Percentiles rank a stretch among this genome's conserved stretches.
phyloP scores from a whole-genome alignment of 2,329 filamentous ascomycete species.

The Arthrinium phaeospermum region DNA sequence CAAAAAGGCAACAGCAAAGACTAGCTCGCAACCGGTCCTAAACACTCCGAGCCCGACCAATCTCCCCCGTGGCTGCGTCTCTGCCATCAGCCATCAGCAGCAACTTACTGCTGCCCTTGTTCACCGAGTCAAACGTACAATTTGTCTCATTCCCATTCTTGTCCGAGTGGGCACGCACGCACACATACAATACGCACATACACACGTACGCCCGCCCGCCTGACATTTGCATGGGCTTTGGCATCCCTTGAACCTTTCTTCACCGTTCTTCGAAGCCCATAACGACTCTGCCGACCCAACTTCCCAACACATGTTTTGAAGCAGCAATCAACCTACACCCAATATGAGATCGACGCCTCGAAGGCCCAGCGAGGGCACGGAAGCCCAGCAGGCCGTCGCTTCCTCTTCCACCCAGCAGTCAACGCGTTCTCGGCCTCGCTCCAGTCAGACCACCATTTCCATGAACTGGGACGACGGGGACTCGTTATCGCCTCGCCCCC shows the following conservation, averaged over 20 bases:
- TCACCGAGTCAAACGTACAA: constrained; percentile 15
- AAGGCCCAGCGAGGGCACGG: constrained; percentile 4
- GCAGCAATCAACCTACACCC: constrained; percentile 2
- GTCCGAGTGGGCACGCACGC: constrained; percentile 1
- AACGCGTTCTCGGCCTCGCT: constrained; percentile 40
- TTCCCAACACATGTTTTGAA: constrained; percentile 18
- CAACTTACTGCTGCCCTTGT: not conserved
- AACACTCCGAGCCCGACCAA: constrained; percentile 15
- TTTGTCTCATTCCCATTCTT: constrained; percentile 17
- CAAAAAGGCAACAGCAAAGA: not conserved
- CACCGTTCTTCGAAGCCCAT: constrained; percentile 4
- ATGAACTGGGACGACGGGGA: constrained; percentile 54
- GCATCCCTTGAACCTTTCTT: constrained; percentile 15
- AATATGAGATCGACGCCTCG: constrained; percentile 19
- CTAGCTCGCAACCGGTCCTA: not conserved
- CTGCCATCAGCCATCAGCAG: constrained; percentile 11
- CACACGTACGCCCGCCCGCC: not conserved
- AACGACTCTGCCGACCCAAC: constrained; percentile 1
- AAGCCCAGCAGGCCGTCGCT: constrained; percentile 17
- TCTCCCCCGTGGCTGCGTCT: constrained; percentile 4
- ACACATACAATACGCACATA: not conserved
- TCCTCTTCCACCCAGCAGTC: constrained; percentile 29
- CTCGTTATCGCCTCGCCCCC: constrained; percentile 44
- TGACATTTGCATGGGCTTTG: constrained; percentile 7
- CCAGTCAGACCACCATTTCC: constrained; percentile 49